A percentile compares a stretch with the other conserved stretches of the same genome.
Evolutionary conservation across 495 filamentous ascomycete genomes (phyloP).

Genomic region (Bacidia rubella): DNA sequence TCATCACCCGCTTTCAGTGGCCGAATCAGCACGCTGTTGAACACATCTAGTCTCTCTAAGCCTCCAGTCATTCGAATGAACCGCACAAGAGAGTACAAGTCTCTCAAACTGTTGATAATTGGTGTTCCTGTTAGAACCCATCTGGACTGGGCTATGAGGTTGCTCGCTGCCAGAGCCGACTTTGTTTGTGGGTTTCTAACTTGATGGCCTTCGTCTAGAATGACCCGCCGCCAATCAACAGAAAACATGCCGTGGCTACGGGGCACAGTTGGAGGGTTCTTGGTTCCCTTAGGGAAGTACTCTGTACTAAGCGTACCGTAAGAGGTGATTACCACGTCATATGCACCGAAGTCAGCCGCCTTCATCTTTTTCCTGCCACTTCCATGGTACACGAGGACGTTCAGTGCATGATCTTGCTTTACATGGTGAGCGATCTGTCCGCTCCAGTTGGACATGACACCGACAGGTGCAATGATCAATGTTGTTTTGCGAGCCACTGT

Average conservation of each 20-base stretch:
- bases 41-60: slow-evolving; percentile 58
- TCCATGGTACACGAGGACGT: slow-evolving; percentile 67
- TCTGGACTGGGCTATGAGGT: slow-evolving; percentile 53
- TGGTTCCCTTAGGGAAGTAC: slow-evolving; percentile 23
- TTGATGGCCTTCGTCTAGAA: slow-evolving; percentile 79
- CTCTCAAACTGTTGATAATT: slow-evolving; percentile 65
- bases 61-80: slow-evolving; percentile 71
- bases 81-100: slow-evolving; percentile 67
- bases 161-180: slow-evolving; percentile 50
- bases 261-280: slow-evolving; percentile 16
- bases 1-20: slow-evolving; percentile 48
- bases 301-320: slow-evolving; percentile 50
- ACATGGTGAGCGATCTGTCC: slow-evolving; percentile 70
- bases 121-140: slow-evolving; percentile 80
- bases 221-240: slow-evolving; percentile 64
- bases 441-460: slow-evolving; percentile 89
- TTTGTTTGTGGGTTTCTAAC: slow-evolving; percentile 71
- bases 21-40: slow-evolving; percentile 60
- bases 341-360: slow-evolving; percentile 37
- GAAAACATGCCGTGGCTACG: slow-evolving; percentile 41
- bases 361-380: slow-evolving; percentile 40
- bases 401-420: slow-evolving; percentile 41
- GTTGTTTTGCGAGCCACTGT: slow-evolving; percentile 33
- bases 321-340: slow-evolving; percentile 72
- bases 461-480: slow-evolving; percentile 70